Evolutionary conservation across 768 basidiomycete genomes (phyloP).

Genomic region (Leucocoprinus leucothites): DNA sequence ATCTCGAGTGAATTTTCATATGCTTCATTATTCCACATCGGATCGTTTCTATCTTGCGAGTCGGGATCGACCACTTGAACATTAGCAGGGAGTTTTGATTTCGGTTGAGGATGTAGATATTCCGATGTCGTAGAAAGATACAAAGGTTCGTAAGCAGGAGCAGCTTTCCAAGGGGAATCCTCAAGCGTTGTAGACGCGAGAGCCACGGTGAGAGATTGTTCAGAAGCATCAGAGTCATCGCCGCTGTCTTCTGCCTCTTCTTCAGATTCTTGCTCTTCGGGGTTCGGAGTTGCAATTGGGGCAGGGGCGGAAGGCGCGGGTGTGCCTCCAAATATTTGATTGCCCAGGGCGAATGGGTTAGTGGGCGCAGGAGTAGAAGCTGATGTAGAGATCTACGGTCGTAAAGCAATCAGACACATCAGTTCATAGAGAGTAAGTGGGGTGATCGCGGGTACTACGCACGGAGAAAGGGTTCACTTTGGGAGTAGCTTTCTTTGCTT

Average conservation of each 20-base stretch:
- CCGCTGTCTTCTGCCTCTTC: constrained; percentile 33
- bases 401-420: neutral
- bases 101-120: constrained; percentile 60
- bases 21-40: constrained; percentile 63
- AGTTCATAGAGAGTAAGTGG: neutral
- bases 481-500: constrained; percentile 17
- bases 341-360: constrained; percentile 53
- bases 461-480: constrained; percentile 72
- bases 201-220: constrained; percentile 53
- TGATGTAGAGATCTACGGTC: constrained; percentile 15
- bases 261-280: constrained; percentile 28
- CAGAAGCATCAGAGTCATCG: constrained; percentile 24
- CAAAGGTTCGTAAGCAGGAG: constrained; percentile 62
- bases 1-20: constrained; percentile 80
- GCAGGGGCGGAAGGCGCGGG: neutral
- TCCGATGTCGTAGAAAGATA: constrained; percentile 78
- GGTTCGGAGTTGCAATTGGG: constrained; percentile 14
- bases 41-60: constrained; percentile 41
- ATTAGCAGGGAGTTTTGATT: constrained; percentile 40
- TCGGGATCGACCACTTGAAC: constrained; percentile 43
- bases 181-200: constrained; percentile 50
- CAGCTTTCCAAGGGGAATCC: constrained; percentile 64
- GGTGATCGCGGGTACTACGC: constrained; percentile 21
- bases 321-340: constrained; percentile 59
- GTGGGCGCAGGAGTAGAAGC: constrained; percentile 11